Base-by-base conservation (phyloP, 2,329 filamentous ascomycete species). In the Trichoderma pleuroti region DNA sequence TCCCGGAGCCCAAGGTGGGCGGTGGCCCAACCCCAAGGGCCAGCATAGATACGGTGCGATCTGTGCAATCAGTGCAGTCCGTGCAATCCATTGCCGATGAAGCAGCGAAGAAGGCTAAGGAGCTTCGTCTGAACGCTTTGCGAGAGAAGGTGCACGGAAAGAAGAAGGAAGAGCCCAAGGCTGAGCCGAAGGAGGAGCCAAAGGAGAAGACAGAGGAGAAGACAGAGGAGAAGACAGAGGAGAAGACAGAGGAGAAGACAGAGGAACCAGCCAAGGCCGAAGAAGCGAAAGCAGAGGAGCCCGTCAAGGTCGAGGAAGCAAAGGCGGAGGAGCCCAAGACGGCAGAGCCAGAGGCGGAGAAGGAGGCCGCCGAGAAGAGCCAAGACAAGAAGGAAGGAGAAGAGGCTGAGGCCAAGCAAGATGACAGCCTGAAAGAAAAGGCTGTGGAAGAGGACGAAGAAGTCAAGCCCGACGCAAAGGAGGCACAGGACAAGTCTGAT, bases 91-190 rank as follows among this genome's bases (percentile, higher is more conserved):
- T 89, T 64, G 88, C 88, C 54, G 86, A 92, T 75, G 91, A 93
- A 78, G 89, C 87, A 62, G 89, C 89, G 0, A 81, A 86, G 75
- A 90, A 87, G 79, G 89, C 89, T 63, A 90, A 90, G 81, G 84
- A 89, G 74, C 81, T 86, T 74, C 85, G 84, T 69, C 82, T 89
- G 72, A 83, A 87, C 73, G 82, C 78, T 75, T 78, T 89, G 72
- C 82, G 86, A 68, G 84, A 86, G 69, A 88, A 88, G 79, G 86
- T 87, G 6, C 79, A 88, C 73, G 85, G 85, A 64, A 72, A 60
- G 59, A 73, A 66, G 18, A 42, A 42, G 39, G 39, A 42, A 7
- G 74, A 71, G 56, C 70, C 76, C 24, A 74, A 72, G 32, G 72
- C 75, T 26, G 71, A 75, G 8, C 7, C 59, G 1, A 74, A 75